Evolutionary conservation across 2,329 filamentous ascomycete species (phyloP).

Genomic region (Fusarium equiseti): DNA sequence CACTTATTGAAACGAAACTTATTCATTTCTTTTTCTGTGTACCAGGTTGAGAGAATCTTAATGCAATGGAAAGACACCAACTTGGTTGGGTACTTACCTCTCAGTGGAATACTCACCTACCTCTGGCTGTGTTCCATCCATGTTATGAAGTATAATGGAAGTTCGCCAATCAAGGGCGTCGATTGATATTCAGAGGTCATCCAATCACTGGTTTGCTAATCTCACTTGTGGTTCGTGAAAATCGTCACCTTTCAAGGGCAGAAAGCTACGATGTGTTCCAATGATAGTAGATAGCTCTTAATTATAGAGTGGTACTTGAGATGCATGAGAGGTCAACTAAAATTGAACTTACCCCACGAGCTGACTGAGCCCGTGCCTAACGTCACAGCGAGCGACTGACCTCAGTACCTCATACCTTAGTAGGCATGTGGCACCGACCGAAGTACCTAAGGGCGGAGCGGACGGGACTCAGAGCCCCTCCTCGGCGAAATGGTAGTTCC

Average conservation of each 20-base stretch:
- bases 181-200: background rate
- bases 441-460: constrained; percentile 33
- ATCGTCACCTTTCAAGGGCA: background rate
- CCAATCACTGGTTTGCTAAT: background rate
- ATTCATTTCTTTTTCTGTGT: background rate
- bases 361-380: constrained; percentile 21
- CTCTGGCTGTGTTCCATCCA: background rate
- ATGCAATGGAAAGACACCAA: background rate
- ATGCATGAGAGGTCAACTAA: background rate
- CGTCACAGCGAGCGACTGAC: constrained; percentile 30
- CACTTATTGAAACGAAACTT: constrained; percentile 7
- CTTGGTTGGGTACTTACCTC: background rate
- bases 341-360: constrained; percentile 38
- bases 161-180: background rate
- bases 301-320: background rate
- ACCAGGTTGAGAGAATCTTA: background rate
- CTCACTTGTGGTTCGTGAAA: background rate
- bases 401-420: background rate
- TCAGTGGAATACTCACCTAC: background rate
- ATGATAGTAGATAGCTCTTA: background rate
- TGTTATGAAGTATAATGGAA: background rate
- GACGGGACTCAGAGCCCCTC: constrained; percentile 32
- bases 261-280: background rate
- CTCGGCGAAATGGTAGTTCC: constrained; percentile 56
- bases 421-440: background rate